phyloP scores from a whole-genome alignment of 139 green algal species.

The Chlorella vulgaris region DNA sequence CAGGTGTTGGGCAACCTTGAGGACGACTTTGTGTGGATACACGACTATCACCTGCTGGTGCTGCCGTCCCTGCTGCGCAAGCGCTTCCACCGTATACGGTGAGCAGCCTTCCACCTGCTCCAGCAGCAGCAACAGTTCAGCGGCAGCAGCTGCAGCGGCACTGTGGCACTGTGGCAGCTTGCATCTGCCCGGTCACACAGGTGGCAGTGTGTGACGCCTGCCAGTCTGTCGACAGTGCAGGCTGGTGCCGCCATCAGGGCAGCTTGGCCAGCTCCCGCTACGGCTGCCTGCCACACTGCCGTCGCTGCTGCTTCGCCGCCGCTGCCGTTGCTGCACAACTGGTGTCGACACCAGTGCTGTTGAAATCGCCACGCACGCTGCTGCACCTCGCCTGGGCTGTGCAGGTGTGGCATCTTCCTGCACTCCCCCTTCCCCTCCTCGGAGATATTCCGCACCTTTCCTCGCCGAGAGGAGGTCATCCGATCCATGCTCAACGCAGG shows the following conservation, averaged over 20 bases:
- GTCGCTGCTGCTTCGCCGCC: too few species aligned
- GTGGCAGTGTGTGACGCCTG: too few species aligned
- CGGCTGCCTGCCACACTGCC: background rate
- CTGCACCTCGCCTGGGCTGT: background rate
- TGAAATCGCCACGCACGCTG: background rate
- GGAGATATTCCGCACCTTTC: conserved; percentile 98
- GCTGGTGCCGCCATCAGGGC: too few species aligned
- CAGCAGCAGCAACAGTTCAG: too few species aligned
- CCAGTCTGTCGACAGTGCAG: too few species aligned
- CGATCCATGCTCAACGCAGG: conserved; percentile 93
- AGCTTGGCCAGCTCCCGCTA: too few species aligned
- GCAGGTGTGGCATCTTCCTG: conserved; percentile 90
- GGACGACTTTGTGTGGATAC: conserved; percentile 97
- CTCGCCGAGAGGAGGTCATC: conserved; percentile 92
- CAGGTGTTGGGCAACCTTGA: conserved; percentile 72
- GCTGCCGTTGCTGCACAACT: too few species aligned
- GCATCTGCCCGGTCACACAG: too few species aligned
- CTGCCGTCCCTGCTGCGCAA: conserved; percentile 93
- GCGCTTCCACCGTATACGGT: conserved; percentile 72
- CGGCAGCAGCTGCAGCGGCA: too few species aligned
- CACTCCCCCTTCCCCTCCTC: conserved; percentile 97
- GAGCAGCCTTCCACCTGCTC: background rate
- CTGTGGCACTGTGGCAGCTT: too few species aligned
- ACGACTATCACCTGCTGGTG: conserved; percentile 99
- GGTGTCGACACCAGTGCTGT: background rate